Base-by-base conservation (phyloP, 306 rosid genomes). In the Dicorynia guianensis region DNA sequence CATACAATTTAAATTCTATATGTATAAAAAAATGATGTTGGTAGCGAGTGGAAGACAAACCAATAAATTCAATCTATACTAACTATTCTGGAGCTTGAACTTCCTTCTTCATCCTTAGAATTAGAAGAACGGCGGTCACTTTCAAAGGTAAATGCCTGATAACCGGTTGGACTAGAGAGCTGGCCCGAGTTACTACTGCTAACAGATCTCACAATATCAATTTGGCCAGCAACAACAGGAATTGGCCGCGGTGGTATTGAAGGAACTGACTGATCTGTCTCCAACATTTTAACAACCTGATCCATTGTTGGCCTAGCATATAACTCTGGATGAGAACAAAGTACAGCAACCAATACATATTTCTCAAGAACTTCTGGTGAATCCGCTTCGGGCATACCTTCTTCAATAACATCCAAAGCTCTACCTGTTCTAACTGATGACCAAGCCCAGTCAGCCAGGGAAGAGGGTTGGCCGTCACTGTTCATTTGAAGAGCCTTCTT, bases 231-330 rank as follows among this genome's bases (percentile, higher is more conserved):
- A 53, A 89, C 96, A 0, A 90, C 80, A 59, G 99, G 85, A 30
- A 95, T 86, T 33, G 96, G 97, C 38, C 99, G 76, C 63, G 89
- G 97, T 0, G 93, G 84, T 18, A 92, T 83, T 0, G 97, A 81
- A 0, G 99, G 97, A n/a, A 95, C 87, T 3, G 87, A 76, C 52
- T 87, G 64, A 25, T 90, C 97, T 1, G 97, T 89, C 76, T 95
- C 99, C 75, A 95, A 76, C 97, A 95, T 92, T 84, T 90, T 95
- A 43, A 92, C 96, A 50, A 90, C 97, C 81, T 90, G 97, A 75
- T 95, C 99, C 99, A 95, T 95, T 12, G 99, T 85, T 47, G 99
- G 99, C 87, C 99, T 89, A 3, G 97, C 99, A 69, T 92, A 81
- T 65, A 92, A 53, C 84, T 92, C 97, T 3, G 99, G 99, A 81